A percentile compares a stretch with the other conserved stretches of the same genome.
Evolutionary conservation across 1,139 yeast species (phyloP).

Genomic region (Hemisphaericaspora xylofermentans): DNA sequence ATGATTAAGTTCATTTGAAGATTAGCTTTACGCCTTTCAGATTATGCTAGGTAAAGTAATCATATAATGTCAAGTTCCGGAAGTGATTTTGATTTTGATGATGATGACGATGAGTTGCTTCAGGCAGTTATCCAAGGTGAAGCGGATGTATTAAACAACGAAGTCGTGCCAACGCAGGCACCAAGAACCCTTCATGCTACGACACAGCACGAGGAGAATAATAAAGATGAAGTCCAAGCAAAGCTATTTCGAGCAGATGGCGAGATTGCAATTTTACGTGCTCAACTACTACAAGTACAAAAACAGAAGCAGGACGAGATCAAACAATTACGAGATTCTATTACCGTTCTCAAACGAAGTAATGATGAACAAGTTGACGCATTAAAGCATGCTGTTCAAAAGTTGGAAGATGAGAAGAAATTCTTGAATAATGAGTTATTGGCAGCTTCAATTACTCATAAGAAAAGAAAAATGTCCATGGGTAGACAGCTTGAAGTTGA

Average conservation of each 20-base stretch:
- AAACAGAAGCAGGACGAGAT: constrained; percentile 44
- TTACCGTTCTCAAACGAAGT: constrained; percentile 27
- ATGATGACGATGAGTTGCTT: constrained; percentile 36
- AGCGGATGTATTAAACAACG: constrained; percentile 8
- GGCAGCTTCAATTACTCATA: constrained; percentile 18
- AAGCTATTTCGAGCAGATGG: constrained; percentile 60
- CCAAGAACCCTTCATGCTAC: neutral
- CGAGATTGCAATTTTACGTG: constrained; percentile 72
- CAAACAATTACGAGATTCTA: constrained; percentile 38
- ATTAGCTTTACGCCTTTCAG: no score
- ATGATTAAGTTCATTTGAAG: no score
- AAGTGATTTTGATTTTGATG: constrained; percentile 32
- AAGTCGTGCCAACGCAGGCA: constrained; percentile 9
- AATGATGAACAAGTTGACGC: constrained; percentile 43
- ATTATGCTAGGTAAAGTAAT: neutral
- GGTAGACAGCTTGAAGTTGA: neutral
- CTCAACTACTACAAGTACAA: constrained; percentile 55
- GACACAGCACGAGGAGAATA: neutral
- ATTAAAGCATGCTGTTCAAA: constrained; percentile 47
- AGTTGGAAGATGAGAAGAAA: constrained; percentile 68
- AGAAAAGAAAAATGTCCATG: constrained; percentile 15
- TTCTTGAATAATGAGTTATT: constrained; percentile 51
- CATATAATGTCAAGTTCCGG: constrained; percentile 3
- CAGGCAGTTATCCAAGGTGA: constrained; percentile 15
- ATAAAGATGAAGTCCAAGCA: constrained; percentile 18